Base-by-base conservation (phyloP, 1,139 yeast species). In the Kurtzmaniella quercitrusa region DNA sequence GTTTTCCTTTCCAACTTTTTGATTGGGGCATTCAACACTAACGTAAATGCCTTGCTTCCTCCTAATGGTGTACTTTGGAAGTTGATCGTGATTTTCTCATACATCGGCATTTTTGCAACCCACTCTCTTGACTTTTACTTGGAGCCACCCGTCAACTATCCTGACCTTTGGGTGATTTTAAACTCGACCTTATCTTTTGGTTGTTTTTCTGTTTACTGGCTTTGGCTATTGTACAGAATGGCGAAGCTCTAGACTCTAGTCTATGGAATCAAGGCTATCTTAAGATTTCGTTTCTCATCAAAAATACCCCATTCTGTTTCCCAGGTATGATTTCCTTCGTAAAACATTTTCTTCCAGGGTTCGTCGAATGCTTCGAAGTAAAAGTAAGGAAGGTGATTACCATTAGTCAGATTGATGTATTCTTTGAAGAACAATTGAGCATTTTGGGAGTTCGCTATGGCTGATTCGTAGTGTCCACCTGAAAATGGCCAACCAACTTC, bases 111-210 rank as follows among this genome's bases (percentile, higher is more conserved):
- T 56, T 55, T 68, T 1, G 57, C 55, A 0, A 66, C 82, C 36
- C 93, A 85, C 52, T 44, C 72, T 0, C 57, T 78, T 9, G 96
- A 89, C 48, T 59, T 61, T 38, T 53, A 61, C 21, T 50, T 74
- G 6, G 56, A 49, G 2, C 82, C 94, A 2, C 93, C 94, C 1
- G 46, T 54, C 1, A 58, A 61, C 36, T 82, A 80, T 50, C 97
- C 98, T 2, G 98, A 94, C 60, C 54, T 93, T 15, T 88, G 94
- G 91, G 87, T 87, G 0, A 74, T 91, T 28, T 74, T 80, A 14
- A 93, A 93, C 56, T 81, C 86, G 34, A 57, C 82, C 0, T 59
- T 89, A 7, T 83, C 94, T 1, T 88, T 88, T 59, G 84, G 77
- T 0, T 87, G 91, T 45, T 93, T 91, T 56, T 63, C 68, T 0